Conservation (phyloP, 176 grass and related monocot genomes). For the Oryza longistaminata region DNA sequence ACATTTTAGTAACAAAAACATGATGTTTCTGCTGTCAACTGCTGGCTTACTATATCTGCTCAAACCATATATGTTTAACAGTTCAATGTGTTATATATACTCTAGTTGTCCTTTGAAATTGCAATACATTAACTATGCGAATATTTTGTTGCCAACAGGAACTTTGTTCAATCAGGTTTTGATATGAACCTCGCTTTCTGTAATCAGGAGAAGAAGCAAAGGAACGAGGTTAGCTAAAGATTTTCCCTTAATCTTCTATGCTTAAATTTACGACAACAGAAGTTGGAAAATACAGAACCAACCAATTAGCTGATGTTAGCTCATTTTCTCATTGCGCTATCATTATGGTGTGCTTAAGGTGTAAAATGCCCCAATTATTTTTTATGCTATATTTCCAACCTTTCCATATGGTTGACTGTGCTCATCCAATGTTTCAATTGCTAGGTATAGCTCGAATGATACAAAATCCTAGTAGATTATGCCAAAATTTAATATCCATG, state of each 20-base stretch:
- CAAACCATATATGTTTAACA: background rate
- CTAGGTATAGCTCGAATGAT: background rate
- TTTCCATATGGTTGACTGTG: background rate
- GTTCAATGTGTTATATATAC: conserved; percentile 5
- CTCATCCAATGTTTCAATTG: background rate
- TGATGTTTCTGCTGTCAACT: conserved; percentile 3
- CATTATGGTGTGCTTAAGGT: conserved; percentile 3
- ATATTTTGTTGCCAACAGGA: conserved; percentile 65
- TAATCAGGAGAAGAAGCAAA: conserved; percentile 96
- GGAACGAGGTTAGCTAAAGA: conserved; percentile 64
- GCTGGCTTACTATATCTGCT: background rate
- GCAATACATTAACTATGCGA: conserved; percentile 19
- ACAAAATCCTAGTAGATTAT: background rate
- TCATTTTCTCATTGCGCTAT: background rate
- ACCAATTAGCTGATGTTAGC: conserved; percentile 14
- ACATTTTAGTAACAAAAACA: conserved; percentile 30
- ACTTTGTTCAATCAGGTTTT: conserved; percentile 82
- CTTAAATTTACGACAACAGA: background rate
- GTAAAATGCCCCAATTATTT: background rate
- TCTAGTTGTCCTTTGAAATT: background rate
- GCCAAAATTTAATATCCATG: background rate
- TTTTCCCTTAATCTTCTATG: background rate
- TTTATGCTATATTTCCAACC: background rate
- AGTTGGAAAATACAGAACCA: background rate
- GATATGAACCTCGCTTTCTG: conserved; percentile 87